Evolutionary conservation across 345 rosid species (phyloP).

Genomic region (Gossypium australe): DNA sequence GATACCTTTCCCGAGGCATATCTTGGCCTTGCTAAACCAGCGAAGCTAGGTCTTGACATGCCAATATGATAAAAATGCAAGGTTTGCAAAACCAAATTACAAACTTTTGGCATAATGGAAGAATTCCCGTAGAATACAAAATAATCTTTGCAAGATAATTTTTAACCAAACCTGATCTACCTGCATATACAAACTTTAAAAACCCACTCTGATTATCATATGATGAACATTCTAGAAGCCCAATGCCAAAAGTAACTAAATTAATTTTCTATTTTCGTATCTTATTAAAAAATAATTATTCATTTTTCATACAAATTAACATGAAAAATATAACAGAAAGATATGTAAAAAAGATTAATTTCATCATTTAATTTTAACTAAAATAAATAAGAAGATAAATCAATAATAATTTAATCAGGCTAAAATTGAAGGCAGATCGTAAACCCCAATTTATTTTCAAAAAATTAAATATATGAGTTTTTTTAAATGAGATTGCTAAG

Average conservation of each 20-base stretch:
- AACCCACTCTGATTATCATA: not conserved
- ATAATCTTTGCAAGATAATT: not conserved
- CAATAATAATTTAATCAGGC: not conserved
- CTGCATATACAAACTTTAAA: not conserved
- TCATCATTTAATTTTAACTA: too few species aligned
- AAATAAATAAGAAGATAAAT: too few species aligned
- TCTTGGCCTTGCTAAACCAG: not conserved
- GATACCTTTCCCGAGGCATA: slow-evolving; percentile 47
- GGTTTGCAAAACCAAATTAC: too few species aligned
- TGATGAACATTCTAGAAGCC: not conserved
- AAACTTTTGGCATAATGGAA: too few species aligned
- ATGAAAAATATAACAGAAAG: not conserved
- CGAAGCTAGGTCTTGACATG: slow-evolving; percentile 27
- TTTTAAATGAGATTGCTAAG: not conserved
- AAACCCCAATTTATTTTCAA: not conserved
- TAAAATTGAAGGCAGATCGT: not conserved
- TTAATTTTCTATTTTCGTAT: not conserved
- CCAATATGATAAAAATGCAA: too few species aligned
- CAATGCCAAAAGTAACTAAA: not conserved
- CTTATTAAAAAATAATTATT: not conserved
- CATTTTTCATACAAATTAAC: not conserved
- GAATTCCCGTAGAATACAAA: too few species aligned
- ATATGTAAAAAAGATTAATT: too few species aligned
- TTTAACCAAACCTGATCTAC: not conserved
- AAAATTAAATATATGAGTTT: not conserved